Evolutionary conservation across 192 early-diverging fungal genomes (phyloP).

Genomic region (Umbelopsis isabellina): DNA sequence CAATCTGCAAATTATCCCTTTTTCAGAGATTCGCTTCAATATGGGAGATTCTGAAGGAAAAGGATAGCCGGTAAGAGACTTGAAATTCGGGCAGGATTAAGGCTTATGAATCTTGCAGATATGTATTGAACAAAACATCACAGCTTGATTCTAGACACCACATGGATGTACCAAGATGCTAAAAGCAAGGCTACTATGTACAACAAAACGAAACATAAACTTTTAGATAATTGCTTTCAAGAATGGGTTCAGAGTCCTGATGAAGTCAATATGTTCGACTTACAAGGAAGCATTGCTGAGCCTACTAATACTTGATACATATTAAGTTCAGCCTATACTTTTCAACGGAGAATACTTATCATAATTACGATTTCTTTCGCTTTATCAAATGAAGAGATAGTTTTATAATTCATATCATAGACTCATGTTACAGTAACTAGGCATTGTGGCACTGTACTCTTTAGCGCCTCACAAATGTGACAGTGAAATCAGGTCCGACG

Average conservation of each 20-base stretch:
- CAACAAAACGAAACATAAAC: conserved; percentile 24
- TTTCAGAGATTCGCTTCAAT: conserved; percentile 13
- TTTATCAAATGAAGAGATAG: too few relatives aligned
- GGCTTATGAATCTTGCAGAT: not conserved
- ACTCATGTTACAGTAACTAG: too few relatives aligned
- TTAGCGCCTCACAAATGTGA: too few relatives aligned
- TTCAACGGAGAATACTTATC: too few relatives aligned
- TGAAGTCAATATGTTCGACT: conserved; percentile 6
- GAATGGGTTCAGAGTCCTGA: conserved; percentile 36
- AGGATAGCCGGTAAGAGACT: not conserved
- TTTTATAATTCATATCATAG: too few relatives aligned
- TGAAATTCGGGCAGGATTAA: not conserved
- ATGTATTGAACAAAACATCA: not conserved
- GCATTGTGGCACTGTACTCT: too few relatives aligned
- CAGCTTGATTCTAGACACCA: not conserved
- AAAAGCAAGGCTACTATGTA: conserved; percentile 22
- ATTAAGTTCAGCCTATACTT: too few relatives aligned
- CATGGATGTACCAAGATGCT: conserved; percentile 14
- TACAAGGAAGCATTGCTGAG: not conserved
- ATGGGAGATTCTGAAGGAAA: not conserved
- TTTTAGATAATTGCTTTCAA: conserved; percentile 33
- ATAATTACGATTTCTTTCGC: too few relatives aligned
- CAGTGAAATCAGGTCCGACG: too few relatives aligned
- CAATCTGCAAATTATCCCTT: conserved; percentile 10
- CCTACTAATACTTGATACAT: too few relatives aligned